A percentile compares a stretch with the other conserved stretches of the same genome.
phyloP scores from a whole-genome alignment of 2,329 filamentous ascomycete genomes.

The Colletotrichum lupini region DNA sequence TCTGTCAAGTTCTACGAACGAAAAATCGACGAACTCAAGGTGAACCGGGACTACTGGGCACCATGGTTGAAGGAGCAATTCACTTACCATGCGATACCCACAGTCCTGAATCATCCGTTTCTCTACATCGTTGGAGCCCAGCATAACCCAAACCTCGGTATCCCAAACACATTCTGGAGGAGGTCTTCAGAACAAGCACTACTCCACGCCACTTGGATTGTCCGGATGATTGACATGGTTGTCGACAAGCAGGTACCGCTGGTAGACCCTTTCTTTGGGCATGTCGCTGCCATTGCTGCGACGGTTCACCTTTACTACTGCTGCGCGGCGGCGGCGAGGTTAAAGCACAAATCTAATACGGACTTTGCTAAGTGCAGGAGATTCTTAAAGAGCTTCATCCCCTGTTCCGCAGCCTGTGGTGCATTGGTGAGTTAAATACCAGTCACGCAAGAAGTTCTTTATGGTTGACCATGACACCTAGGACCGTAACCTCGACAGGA shows the following conservation, averaged over 20 bases:
- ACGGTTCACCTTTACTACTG: conserved; percentile 66
- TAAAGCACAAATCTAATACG: conserved; percentile 63
- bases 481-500: conserved; percentile 59
- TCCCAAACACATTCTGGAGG: conserved; percentile 66
- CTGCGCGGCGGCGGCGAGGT: conserved; percentile 57
- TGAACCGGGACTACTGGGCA: conserved; percentile 60
- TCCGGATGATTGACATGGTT: conserved; percentile 65
- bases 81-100: conserved; percentile 62
- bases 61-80: conserved; percentile 65
- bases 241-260: conserved; percentile 60
- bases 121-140: conserved; percentile 64
- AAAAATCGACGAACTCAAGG: conserved; percentile 55
- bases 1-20: conserved; percentile 63
- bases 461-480: conserved; percentile 36
- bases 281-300: conserved; percentile 62
- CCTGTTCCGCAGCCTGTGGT: conserved; percentile 58
- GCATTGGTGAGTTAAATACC: conserved; percentile 49
- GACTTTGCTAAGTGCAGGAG: conserved; percentile 62
- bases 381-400: conserved; percentile 60
- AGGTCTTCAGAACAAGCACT: conserved; percentile 62
- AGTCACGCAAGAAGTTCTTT: too few relatives aligned
- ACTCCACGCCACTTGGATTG: conserved; percentile 64
- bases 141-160: conserved; percentile 61
- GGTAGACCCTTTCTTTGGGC: conserved; percentile 63
- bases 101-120: conserved; percentile 64